phyloP scores from a whole-genome alignment of 2,329 filamentous ascomycete species.

The Calcarisporium arbuscula region DNA sequence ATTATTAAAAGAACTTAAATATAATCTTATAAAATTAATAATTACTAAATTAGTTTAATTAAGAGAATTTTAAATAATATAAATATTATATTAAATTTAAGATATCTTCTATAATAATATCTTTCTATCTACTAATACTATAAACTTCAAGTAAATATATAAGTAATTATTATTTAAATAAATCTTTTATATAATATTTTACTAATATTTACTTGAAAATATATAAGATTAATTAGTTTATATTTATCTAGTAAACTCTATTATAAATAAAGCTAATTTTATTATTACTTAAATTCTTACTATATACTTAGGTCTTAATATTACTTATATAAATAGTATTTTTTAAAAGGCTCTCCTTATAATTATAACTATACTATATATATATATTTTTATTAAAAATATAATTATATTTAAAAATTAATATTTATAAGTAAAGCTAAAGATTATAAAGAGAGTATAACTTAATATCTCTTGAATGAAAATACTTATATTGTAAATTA shows the following conservation, averaged over 20 bases:
- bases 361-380: constrained; percentile 1
- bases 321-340: constrained; percentile 3
- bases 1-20: not conserved
- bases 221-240: not conserved
- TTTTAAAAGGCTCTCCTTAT: too few species aligned
- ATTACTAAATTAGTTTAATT: not conserved
- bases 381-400: constrained; percentile 1
- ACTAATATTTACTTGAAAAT: not conserved
- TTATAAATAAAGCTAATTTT: constrained; percentile 1
- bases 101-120: constrained; percentile 3
- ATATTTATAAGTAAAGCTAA: not conserved
- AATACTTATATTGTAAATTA: not conserved
- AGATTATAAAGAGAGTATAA: not conserved
- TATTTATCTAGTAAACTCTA: not conserved
- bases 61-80: too few species aligned
- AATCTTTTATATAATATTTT: not conserved
- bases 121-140: too few species aligned
- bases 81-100: not conserved
- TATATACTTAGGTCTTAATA: not conserved
- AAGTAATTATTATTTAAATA: not conserved
- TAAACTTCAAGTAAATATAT: not conserved
- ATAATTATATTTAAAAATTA: not conserved
- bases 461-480: not conserved
- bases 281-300: not conserved
- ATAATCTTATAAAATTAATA: not conserved